Evolutionary conservation across 2,329 filamentous ascomycete species (phyloP), one percentile per base, ranked within the genome.

Genomic region (Colletotrichum noveboracense): DNA sequence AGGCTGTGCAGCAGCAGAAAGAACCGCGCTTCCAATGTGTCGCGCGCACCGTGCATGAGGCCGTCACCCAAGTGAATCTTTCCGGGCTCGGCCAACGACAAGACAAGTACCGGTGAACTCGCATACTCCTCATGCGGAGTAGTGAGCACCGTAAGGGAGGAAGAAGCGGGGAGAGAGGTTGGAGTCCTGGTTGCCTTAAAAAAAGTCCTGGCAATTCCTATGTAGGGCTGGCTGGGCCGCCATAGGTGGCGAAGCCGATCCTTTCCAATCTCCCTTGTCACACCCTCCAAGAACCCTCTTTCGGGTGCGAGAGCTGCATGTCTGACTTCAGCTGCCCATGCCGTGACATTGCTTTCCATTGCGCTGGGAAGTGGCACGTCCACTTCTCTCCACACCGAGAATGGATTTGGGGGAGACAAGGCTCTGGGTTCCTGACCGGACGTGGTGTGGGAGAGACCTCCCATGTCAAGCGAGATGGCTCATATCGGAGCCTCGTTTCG

Each of bases 221-320:
- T 21, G n/a, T 66, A 67, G 32, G 62, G 30, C 69, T 56, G 62
- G 43, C n/a, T 52, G 43, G 43, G 43, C 43, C 43, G 43, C 43
- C 43, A 52, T 52, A 52, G 56, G 69, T 72, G 69, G 73, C 73
- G 69, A 48, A 72, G 62, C 24, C 32, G 62, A 64, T 58, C 69
- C 62, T 67, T 28, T 24, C 28, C 26, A 43, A 52, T 30, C n/a
- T 72, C 69, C 73, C 62, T 75, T 68, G 38, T 21, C 32, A 32
- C 55, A 66, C 68, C 30, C 32, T 48, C 24, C 14, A 21, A 13
- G 16, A 4, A 36, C 58, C 10, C 43, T 38, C 43, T 52, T 52
- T 52, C 16, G 18, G 26, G 18, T 61, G 34, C 16, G 18, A 26
- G 4, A 52, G 28, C 52, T 38, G 32, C 13, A 26, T 34, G 28